phyloP scores from a whole-genome alignment of 306 rosid genomes.

The Medicago arabica region DNA sequence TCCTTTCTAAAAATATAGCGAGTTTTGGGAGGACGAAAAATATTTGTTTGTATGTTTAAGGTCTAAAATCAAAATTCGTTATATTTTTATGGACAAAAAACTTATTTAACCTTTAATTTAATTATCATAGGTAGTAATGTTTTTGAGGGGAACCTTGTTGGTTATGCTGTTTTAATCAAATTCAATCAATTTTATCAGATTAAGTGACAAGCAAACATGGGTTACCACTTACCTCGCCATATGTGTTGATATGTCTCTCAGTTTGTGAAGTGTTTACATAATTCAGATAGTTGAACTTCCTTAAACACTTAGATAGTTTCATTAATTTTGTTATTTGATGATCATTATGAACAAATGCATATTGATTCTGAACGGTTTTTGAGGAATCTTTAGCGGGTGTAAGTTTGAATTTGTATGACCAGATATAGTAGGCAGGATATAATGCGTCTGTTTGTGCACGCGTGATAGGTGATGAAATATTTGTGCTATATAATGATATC shows the following conservation, averaged over 20 bases:
- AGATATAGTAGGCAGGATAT: not conserved
- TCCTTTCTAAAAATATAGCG: no score
- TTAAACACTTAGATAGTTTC: slow-evolving; percentile 11
- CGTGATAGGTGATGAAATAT: not conserved
- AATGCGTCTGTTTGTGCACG: not conserved
- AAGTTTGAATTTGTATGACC: not conserved
- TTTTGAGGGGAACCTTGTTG: not conserved
- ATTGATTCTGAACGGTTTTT: slow-evolving; percentile 8
- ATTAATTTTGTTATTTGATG: slow-evolving; percentile 10
- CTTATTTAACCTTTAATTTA: no score
- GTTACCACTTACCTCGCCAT: not conserved
- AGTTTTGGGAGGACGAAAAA: no score
- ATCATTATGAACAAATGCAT: not conserved
- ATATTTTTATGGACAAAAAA: no score
- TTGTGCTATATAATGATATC: not conserved
- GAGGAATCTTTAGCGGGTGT: not conserved
- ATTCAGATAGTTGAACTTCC: slow-evolving; percentile 27
- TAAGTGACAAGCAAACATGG: not conserved
- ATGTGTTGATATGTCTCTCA: not conserved
- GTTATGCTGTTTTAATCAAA: slow-evolving; percentile 1
- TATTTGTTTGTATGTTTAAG: no score
- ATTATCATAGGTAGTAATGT: not conserved
- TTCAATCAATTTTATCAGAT: not conserved
- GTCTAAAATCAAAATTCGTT: no score
- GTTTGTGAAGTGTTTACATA: slow-evolving; percentile 16